Evolutionary conservation across 805 yeast species (phyloP).

Genomic region (Maudiozyma serrabonitensis): DNA sequence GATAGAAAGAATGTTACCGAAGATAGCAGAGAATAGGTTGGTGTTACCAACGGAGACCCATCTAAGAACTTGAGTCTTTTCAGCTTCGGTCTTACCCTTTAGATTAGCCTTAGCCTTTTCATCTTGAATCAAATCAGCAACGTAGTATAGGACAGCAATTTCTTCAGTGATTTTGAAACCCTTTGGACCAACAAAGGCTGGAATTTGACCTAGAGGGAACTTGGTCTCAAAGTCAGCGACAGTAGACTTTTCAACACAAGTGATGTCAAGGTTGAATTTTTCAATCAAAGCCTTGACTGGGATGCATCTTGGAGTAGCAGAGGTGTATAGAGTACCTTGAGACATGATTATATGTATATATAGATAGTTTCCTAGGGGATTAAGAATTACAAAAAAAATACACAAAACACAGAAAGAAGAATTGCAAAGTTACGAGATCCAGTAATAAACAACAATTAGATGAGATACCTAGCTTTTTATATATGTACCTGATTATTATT

Average conservation of each 20-base stretch:
- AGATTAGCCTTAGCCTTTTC: constrained; percentile 32
- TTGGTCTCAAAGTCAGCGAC: constrained; percentile 29
- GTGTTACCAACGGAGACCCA: constrained; percentile 71
- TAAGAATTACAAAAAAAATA: neutral
- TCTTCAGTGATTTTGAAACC: constrained; percentile 65
- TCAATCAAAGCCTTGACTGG: constrained; percentile 41
- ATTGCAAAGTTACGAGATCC: neutral
- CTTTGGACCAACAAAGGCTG: constrained; percentile 65
- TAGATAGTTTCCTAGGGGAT: neutral
- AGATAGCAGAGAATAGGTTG: constrained; percentile 45
- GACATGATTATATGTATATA: constrained; percentile 41
- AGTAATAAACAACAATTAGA: too few relatives aligned
- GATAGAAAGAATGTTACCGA: constrained; percentile 44
- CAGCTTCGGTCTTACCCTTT: constrained; percentile 55
- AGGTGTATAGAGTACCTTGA: constrained; percentile 53
- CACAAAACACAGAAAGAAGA: neutral
- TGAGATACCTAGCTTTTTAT: too few relatives aligned
- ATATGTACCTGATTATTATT: too few relatives aligned
- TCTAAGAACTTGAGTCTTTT: constrained; percentile 52
- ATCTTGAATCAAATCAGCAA: constrained; percentile 21
- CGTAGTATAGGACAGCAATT: constrained; percentile 35
- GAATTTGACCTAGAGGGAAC: constrained; percentile 59
- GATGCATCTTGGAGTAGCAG: constrained; percentile 20
- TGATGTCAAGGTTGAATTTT: constrained; percentile 51
- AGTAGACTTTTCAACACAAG: constrained; percentile 32